Evolutionary conservation across 345 rosid species (phyloP), one percentile per base, ranked within the genome.

Genomic region (Boechera retrofracta): DNA sequence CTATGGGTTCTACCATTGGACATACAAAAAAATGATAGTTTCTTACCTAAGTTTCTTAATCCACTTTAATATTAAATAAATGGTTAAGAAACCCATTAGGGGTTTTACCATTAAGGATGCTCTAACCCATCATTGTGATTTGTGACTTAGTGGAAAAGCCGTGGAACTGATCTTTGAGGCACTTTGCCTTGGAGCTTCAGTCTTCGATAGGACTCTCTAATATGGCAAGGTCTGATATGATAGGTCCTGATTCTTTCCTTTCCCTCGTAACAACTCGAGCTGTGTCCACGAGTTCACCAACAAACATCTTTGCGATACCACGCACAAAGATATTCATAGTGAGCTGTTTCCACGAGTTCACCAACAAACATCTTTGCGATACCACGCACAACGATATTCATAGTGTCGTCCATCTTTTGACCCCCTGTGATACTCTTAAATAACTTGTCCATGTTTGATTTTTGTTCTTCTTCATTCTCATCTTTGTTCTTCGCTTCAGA

Each of bases 271-370:
- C 97, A 7, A 84, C 80, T 83, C 89, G 80, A 80, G 97, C 98
- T 85, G 89, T 90, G 82, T 92, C 99, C 58, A 95, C 86, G 53
- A 92, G 91, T 62, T 95, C 97, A 10, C 98, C 97, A 13, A 92
- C 99, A 82, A 92, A 92, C 98, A 95, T 87, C 84, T 92, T 95
- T 24, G 96, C 90, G 58, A 94, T 92, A 57, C 98, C 97, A 65
- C 95, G 90, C 28, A 26, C 1, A 26, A 26, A 2, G 28, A 26
- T 26, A 26, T 26, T 21, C 1, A 21, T 21, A 21, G 21, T 21
- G 21, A 21, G 21, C 21, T 21, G 21, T 21, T 21, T 21, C 21
- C 21, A 21, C 21, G 21, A 21, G 21, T 21, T 21, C 21, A 21
- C 21, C 21, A 21, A 21, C 21, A 21, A 21, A 21, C 21, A 21